These are phyloP conservation scores for Entoloma clypeatum DNA, from an alignment of 1,284 basidiomycete genomes.

Conservation along the genomic window DNA sequence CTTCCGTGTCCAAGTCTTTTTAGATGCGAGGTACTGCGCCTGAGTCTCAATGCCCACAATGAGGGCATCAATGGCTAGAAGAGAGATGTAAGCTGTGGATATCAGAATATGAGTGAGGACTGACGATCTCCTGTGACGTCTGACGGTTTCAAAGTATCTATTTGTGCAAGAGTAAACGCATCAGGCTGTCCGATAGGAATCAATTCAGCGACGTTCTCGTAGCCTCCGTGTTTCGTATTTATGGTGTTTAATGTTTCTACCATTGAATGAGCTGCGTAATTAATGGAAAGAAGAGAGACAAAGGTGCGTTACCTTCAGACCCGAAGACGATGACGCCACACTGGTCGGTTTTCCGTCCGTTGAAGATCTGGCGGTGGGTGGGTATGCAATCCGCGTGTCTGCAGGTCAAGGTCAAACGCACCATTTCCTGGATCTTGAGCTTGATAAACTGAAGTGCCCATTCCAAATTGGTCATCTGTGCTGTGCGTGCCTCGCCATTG, in stretches of 20 bases:
- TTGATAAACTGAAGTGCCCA: conserved; percentile 84
- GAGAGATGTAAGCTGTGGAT: conserved; percentile 1
- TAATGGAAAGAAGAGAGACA: not conserved
- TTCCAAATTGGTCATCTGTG: conserved; percentile 73
- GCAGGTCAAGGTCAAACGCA: conserved; percentile 26
- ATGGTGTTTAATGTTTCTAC: conserved; percentile 75
- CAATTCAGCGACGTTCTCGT: conserved; percentile 75
- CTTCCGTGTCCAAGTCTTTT: conserved; percentile 79
- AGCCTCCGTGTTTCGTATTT: conserved; percentile 59
- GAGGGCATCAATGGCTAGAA: conserved; percentile 78
- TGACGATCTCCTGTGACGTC: conserved; percentile 64
- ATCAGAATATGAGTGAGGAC: conserved; percentile 23
- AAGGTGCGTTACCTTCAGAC: conserved; percentile 54
- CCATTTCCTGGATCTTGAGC: conserved; percentile 88
- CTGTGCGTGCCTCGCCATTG: conserved; percentile 45
- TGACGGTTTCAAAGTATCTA: conserved; percentile 64
- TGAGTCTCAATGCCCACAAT: conserved; percentile 85
- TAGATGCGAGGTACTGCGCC: conserved; percentile 53
- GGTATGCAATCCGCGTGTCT: not conserved
- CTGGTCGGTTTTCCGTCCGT: conserved; percentile 87
- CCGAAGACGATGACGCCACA: conserved; percentile 86
- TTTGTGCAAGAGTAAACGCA: conserved; percentile 68
- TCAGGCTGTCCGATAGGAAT: conserved; percentile 79
- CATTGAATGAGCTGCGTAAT: conserved; percentile 9
- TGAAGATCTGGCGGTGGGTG: conserved; percentile 62